Conservation (phyloP, 2,329 filamentous ascomycete genomes). For the Xylaria arbuscula region DNA sequence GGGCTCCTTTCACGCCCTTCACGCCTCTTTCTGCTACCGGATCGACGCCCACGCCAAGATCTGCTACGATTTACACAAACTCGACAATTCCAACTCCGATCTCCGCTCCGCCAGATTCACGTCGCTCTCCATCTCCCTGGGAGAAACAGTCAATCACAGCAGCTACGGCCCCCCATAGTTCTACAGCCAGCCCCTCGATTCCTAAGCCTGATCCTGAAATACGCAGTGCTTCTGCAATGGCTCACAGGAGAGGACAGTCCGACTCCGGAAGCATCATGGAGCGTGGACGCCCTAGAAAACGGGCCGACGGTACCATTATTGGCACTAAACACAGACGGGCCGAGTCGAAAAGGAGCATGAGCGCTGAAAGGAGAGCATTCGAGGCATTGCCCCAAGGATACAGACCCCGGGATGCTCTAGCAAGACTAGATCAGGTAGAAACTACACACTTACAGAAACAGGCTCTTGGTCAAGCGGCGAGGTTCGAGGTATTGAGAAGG, state of each 20-base stretch:
- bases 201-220: slow-evolving; percentile 50
- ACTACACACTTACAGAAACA: slow-evolving; percentile 66
- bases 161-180: slow-evolving; percentile 45
- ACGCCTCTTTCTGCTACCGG: slow-evolving; percentile 58
- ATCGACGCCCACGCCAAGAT: slow-evolving; percentile 57
- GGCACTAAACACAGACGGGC: slow-evolving; percentile 53
- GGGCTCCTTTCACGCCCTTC: slow-evolving; percentile 54
- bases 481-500: slow-evolving; percentile 72
- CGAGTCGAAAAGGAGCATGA: slow-evolving; percentile 59
- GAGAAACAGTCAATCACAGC: slow-evolving; percentile 50
- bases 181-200: slow-evolving; percentile 44
- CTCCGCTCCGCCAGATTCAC: slow-evolving; percentile 60
- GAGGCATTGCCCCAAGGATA: slow-evolving; percentile 70
- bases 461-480: slow-evolving; percentile 69
- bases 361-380: slow-evolving; percentile 67
- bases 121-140: slow-evolving; percentile 59
- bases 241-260: slow-evolving; percentile 65
- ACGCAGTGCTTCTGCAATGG: slow-evolving; percentile 38
- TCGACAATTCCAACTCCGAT: slow-evolving; percentile 61
- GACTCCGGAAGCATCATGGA: slow-evolving; percentile 71
- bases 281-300: slow-evolving; percentile 69
- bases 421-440: slow-evolving; percentile 61
- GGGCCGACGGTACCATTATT: slow-evolving; percentile 56
- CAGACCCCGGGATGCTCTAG: slow-evolving; percentile 63
- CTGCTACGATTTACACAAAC: slow-evolving; percentile 58